Evolutionary conservation across 495 filamentous ascomycete genomes (phyloP), one percentile per base, ranked within the genome.

Genomic region (Hyaloscypha finlandica): DNA sequence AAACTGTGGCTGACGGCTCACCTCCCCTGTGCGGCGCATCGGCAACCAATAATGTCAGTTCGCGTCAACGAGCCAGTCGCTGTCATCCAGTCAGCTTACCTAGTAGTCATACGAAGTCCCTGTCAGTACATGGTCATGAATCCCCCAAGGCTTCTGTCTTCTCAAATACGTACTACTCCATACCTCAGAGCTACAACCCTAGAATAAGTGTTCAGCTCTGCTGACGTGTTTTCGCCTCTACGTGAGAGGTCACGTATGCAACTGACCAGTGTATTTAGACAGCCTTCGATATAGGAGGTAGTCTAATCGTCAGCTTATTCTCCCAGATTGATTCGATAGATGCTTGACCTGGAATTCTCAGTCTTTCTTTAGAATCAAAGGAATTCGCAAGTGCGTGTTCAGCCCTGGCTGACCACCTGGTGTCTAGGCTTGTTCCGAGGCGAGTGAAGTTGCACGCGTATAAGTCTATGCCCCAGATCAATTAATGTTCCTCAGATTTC

Each of bases 11-110:
- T 48, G 42, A 48, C 42, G 16, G 8, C 16, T 48, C 4, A 19
- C 42, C 16, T 48, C 16, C 42, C 16, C 16, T 12, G 8, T 48
- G 16, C 42, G 4, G 42, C 42, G 42, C 42, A 19, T 48, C 4
- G 11, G 42, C 42, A 3, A 48, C 42, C 42, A 16, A 19, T 48
- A 4, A 11, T 6, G 35, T 19, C 42, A 48, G 8, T 14, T 30
- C 22, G 9, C 19, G 22, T 29, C 22, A 56, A 56, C 0, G 53
- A n/a, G 22, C 53, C 19, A 56, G 53, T 29, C 30, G 30, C 32
- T 32, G 19, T 59, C 30, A 35, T 6, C 32, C 56, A 59, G 56
- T 59, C 56, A 59, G 56, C 56, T 59, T 59, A 59, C 56, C 2
- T 11, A 22, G 19, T 35, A 11, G 56, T 59, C 25, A 20, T 32